Evolutionary conservation across 805 yeast genomes (phyloP), one percentile per base, ranked within the genome.

Genomic region (Dipodascus geniculatus): DNA sequence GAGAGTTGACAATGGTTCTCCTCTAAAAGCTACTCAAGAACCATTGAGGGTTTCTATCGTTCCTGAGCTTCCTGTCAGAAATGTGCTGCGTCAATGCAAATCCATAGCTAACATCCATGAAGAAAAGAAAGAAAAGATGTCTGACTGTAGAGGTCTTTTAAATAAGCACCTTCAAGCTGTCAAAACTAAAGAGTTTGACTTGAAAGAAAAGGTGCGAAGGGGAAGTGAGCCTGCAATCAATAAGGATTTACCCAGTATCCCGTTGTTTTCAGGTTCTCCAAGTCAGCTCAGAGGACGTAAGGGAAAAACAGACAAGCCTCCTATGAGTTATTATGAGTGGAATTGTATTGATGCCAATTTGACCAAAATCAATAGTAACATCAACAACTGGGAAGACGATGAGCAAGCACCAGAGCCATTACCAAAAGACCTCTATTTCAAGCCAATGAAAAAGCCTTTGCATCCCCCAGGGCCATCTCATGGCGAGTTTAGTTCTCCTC

Each of bases 201-300:
- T 6, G 11, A 28, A 28, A 28, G 33, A 28, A 28, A 28, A 28
- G 33, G 9, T 11, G 11, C 4, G 44, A 38, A 14, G 44, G 14
- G 44, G 11, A 9, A 38, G 44, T 17, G 44, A 38, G 44, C 44
- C 44, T n/a, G 44, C 44, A n/a, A n/a, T 38, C 44, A 38, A 38
- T 17, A 38, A 38, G 14, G 44, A 38, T 14, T 17, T 38, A 6
- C 44, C 44, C 20, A 38, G 19, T 3, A 38, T 38, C 14, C 44
- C 44, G 4, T 4, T 6, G 4, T 3, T 6, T 6, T 3, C 6
- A 14, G 14, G 44, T 17, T 6, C 20, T 38, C 4, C 44, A 11
- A 4, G 4, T 38, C 20, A 38, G 14, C 44, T 16, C 4, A 38
- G 44, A 38, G 44, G 44, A 11, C 17, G 44, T n/a, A 38, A 38